phyloP scores from a whole-genome alignment of 257 asterid species.

The Solanum medicagineum region DNA sequence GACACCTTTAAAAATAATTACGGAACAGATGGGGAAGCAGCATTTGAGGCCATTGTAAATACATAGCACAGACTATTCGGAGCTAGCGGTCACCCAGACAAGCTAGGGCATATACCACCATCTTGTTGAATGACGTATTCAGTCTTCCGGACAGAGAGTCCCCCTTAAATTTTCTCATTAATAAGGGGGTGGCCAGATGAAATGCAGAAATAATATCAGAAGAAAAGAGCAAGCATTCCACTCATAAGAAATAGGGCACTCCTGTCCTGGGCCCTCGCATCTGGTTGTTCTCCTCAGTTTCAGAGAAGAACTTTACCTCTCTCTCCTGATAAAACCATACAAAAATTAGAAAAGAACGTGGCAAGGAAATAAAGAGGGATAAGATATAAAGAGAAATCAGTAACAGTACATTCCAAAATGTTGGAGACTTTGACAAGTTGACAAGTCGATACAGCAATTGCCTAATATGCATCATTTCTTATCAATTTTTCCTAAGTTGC shows the following conservation, averaged over 20 bases:
- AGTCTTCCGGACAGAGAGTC: background rate
- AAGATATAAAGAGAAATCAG: background rate
- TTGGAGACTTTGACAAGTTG: background rate
- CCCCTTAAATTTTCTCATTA: background rate
- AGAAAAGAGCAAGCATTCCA: background rate
- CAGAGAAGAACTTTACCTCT: constrained; percentile 95
- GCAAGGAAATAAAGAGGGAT: background rate
- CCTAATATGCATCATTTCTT: background rate
- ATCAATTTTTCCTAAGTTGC: background rate
- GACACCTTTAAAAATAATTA: background rate
- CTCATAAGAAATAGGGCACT: constrained; percentile 84
- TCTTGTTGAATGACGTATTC: constrained; percentile 2
- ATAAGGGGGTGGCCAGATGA: background rate
- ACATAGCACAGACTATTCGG: constrained; percentile 31
- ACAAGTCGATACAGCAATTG: background rate
- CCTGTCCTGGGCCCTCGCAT: constrained; percentile 99
- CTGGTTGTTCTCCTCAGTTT: constrained; percentile 97
- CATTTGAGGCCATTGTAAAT: constrained; percentile 1
- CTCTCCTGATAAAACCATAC: constrained; percentile 45
- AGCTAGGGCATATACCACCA: background rate
- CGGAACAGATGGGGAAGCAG: background rate
- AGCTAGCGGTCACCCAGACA: constrained; percentile 11
- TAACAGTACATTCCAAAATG: background rate
- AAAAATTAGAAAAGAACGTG: background rate
- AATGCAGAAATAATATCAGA: constrained; percentile 1